Evolutionary conservation across 352 stramenopile species (phyloP).

Genomic region (Paralagenidium karlingii): DNA sequence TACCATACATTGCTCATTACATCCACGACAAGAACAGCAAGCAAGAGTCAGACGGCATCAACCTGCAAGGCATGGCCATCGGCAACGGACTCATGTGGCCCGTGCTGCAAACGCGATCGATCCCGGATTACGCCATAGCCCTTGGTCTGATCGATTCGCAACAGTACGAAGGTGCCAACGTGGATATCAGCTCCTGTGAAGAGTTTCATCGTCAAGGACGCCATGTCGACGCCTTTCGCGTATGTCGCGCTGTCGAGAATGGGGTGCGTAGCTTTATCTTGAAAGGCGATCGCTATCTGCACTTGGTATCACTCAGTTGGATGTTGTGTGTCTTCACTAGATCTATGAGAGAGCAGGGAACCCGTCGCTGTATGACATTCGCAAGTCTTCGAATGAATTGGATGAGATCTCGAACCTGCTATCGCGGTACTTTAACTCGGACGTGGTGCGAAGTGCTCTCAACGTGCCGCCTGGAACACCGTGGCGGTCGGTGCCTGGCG

Average conservation of each 20-base stretch:
- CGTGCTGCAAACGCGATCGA: conserved; percentile 62
- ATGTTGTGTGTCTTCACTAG: conserved; percentile 7
- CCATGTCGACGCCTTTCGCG: conserved; percentile 55
- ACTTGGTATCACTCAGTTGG: no score
- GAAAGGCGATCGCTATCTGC: background rate
- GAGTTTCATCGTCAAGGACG: conserved; percentile 58
- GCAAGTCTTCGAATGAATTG: conserved; percentile 38
- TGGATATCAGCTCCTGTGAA: conserved; percentile 60
- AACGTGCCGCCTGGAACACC: conserved; percentile 59
- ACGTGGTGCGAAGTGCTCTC: conserved; percentile 70
- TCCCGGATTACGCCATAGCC: conserved; percentile 69
- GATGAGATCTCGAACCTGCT: conserved; percentile 28
- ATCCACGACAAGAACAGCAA: conserved; percentile 83
- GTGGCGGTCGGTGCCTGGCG: conserved; percentile 56
- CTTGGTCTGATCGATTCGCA: conserved; percentile 74
- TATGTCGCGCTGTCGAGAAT: conserved; percentile 54
- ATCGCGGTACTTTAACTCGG: conserved; percentile 74
- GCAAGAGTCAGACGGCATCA: conserved; percentile 18
- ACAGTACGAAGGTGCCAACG: conserved; percentile 63
- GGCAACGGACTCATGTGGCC: conserved; percentile 85
- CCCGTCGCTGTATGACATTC: conserved; percentile 79
- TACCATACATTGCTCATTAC: conserved; percentile 88
- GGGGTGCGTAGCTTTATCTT: conserved; percentile 10
- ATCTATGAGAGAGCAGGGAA: conserved; percentile 69
- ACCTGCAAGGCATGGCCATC: conserved; percentile 82